Evolutionary conservation across 108 stramenopile species (phyloP), one percentile per base, ranked within the genome.

Genomic region (Skeletonema costatum): DNA sequence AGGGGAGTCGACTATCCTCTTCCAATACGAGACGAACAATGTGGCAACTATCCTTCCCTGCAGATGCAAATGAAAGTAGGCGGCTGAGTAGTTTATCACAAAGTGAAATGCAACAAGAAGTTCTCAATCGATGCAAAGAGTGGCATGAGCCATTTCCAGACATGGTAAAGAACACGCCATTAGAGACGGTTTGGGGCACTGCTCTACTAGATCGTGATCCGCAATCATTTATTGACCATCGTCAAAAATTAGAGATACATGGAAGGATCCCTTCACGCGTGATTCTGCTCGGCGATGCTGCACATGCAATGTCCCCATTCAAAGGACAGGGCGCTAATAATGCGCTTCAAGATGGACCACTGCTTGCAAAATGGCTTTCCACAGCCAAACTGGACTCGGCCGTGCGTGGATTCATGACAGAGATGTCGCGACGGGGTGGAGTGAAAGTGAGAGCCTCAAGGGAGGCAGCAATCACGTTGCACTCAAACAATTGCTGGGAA

Each of bases 251-350:
- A 7, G 76, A 79, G 64, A 66, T 63, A 66, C 70, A 80, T 51
- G 74, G 59, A 7, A 63, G 75, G 3, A 17, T 81, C 32, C 60
- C 87, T 32, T 68, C 86, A 32, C 80, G 88, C n/a, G 76, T 93
- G 36, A 83, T 93, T 8, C 48, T 91, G 5, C 67, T 97, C 9
- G 97, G 97, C 4, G 97, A 98, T 83, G 97, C 97, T 6, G 71
- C 89, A 2, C 97, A 98, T 73, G 67, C 88, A 4, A 96, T 98
- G 96, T 86, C 87, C 10, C 92, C 92, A 1, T 98, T 98, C 88
- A 98, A 98, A 70, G 97, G 97, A 60, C 93, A 94, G 64, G 97
- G 97, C 13, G 96, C 96, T 41, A 97, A 98, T 76, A 95, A 97
- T 77, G 94, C 96, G 0, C 76, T 98, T 58, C 64, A 84, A 14